Base-by-base conservation (phyloP, 2,329 filamentous ascomycete genomes). In the Cordyceps pruinosa region DNA sequence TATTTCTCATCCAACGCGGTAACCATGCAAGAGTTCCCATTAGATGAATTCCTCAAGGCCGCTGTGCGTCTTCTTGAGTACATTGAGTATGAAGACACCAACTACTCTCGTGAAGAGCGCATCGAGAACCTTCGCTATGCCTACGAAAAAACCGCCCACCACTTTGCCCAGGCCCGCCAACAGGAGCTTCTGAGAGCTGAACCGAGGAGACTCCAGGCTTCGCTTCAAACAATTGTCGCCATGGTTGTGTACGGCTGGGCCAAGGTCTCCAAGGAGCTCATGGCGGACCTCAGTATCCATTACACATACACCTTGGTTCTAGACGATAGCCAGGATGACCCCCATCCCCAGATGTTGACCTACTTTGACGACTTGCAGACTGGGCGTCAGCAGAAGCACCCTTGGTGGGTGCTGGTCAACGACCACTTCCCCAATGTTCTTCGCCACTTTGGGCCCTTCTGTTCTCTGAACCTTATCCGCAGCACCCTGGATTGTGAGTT, bases 231-330 rank as follows among this genome's bases (percentile, higher is more conserved):
- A 26, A 63, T 68, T 58, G 66, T 65, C 2, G 64, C 65, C 58
- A 61, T 69, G 26, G 65, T 65, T 10, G 65, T 65, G 26, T 69
- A 69, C 57, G 61, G 62, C n/a, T 65, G 68, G 47, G 58, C 64
- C 34, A 66, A 63, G 58, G 64, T 56, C 1, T 55, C 51, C n/a
- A 51, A 51, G 21, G 60, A 64, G 34, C 34, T 62, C 41, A 62
- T 62, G 60, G 61, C 60, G 10, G 62, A 59, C 34, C 53, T 64
- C n/a, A 59, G 55, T 54, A 64, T 63, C 30, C 58, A 61, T 47
- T 64, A 58, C 42, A 62, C 59, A 6, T 64, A 64, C 58, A 61
- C 54, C 4, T 41, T 63, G 23, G 51, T 64, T 17, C 59, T 64
- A 9, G 62, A 64, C 41, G 61, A 64, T 39, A 60, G 55, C 56